phyloP scores from a whole-genome alignment of 2,329 filamentous ascomycete species.

The Talaromyces islandicus region DNA sequence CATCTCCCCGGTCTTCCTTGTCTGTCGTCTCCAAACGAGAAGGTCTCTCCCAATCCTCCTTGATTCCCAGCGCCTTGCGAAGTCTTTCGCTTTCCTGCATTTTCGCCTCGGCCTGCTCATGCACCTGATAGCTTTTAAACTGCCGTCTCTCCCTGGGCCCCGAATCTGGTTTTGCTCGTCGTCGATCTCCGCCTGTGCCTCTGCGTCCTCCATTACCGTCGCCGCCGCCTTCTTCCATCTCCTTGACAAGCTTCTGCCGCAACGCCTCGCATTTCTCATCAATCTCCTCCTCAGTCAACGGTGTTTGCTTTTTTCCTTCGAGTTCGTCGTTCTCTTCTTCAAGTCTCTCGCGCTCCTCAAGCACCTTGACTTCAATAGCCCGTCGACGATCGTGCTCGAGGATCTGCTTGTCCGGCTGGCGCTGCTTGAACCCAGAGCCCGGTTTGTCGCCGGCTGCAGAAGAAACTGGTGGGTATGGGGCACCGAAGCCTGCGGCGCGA shows the following conservation, averaged over 20 bases:
- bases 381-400: slow-evolving; percentile 90
- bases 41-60: slow-evolving; percentile 70
- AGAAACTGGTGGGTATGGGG: slow-evolving; percentile 59
- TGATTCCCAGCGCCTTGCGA: slow-evolving; percentile 79
- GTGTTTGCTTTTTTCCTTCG: slow-evolving; percentile 70
- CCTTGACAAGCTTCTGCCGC: slow-evolving; percentile 56
- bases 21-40: slow-evolving; percentile 14
- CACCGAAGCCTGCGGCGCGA: slow-evolving; percentile 62
- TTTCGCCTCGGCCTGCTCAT: slow-evolving; percentile 94
- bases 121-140: slow-evolving; percentile 88
- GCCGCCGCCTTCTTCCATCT: slow-evolving; percentile 43
- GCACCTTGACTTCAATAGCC: slow-evolving; percentile 86
- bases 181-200: slow-evolving; percentile 7
- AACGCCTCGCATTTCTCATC: slow-evolving; percentile 66
- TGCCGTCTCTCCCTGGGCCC: slow-evolving; percentile 35
- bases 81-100: slow-evolving; percentile 90
- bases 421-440: slow-evolving; percentile 54
- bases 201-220: slow-evolving; percentile 3
- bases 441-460: slow-evolving; percentile 7
- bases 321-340: slow-evolving; percentile 69
- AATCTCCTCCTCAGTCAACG: slow-evolving; percentile 76
- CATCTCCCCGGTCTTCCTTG: not conserved
- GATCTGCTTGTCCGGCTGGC: slow-evolving; percentile 86
- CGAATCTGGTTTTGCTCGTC: slow-evolving; percentile 14
- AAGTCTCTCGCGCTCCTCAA: slow-evolving; percentile 82